Percentiles rank a stretch among this genome's conserved stretches.
Evolutionary conservation across 2,329 filamentous ascomycete species (phyloP).

Genomic region (Pestalotiopsis fici): DNA sequence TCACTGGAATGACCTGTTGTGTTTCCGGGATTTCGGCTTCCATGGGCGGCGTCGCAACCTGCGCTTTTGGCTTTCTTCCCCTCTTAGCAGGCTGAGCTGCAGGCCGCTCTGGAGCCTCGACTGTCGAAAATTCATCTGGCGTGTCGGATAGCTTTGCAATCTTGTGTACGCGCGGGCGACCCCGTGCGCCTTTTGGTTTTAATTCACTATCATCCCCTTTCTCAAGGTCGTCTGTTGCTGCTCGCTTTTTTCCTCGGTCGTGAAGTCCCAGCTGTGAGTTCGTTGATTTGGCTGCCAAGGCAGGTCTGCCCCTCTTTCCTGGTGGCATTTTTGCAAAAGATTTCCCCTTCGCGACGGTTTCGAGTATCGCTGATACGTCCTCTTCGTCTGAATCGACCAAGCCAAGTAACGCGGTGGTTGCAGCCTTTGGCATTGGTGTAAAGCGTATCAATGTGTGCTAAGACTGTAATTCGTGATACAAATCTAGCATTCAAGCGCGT

Average conservation of each 20-base stretch:
- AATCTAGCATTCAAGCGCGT: background rate
- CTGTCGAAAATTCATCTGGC: slow-evolving; percentile 23
- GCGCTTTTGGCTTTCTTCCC: slow-evolving; percentile 30
- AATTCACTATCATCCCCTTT: slow-evolving; percentile 21
- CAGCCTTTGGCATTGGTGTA: slow-evolving; percentile 20
- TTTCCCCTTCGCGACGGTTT: slow-evolving; percentile 10
- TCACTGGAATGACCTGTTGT: slow-evolving; percentile 26
- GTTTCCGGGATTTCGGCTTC: slow-evolving; percentile 41
- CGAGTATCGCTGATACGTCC: slow-evolving; percentile 15
- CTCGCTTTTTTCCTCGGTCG: slow-evolving; percentile 30
- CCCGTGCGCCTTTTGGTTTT: slow-evolving; percentile 23
- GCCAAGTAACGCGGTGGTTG: slow-evolving; percentile 16
- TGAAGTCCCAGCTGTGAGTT: slow-evolving; percentile 34
- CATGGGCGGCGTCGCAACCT: slow-evolving; percentile 15
- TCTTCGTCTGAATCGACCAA: slow-evolving; percentile 25
- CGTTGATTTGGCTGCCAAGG: slow-evolving; percentile 42
- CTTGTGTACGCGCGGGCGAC: slow-evolving; percentile 28
- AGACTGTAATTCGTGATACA: background rate
- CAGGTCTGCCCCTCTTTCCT: slow-evolving; percentile 48
- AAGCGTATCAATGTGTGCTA: background rate
- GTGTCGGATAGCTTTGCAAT: slow-evolving; percentile 20
- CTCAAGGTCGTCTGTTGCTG: slow-evolving; percentile 34
- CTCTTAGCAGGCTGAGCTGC: slow-evolving; percentile 23
- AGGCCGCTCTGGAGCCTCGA: slow-evolving; percentile 18
- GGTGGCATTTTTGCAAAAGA: slow-evolving; percentile 35